These are phyloP conservation scores for Diospyros kaki DNA, from an alignment of 148 eudicot genomes.

Conservation along the genomic window DNA sequence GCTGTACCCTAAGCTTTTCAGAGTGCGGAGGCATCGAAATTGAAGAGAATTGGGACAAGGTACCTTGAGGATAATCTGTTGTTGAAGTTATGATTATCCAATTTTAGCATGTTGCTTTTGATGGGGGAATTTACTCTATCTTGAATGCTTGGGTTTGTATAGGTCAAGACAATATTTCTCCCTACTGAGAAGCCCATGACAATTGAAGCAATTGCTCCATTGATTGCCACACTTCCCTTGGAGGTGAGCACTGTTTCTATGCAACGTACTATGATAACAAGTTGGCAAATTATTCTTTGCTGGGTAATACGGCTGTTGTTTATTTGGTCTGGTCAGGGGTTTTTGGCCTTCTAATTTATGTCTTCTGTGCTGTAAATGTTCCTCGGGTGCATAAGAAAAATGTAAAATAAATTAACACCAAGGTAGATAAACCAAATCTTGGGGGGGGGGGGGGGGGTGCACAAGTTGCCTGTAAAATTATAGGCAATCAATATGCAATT, in stretches of 20 bases:
- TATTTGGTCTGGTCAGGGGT: background rate
- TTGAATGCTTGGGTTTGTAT: conserved; percentile 11
- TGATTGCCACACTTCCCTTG: conserved; percentile 78
- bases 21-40: conserved; percentile 90
- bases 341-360: background rate
- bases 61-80: conserved; percentile 5
- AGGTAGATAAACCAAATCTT: too few species aligned
- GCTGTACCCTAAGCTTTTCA: conserved; percentile 65
- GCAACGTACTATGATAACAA: too few species aligned
- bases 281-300: background rate
- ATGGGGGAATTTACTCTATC: background rate
- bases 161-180: conserved; percentile 68
- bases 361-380: background rate
- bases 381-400: background rate
- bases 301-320: background rate
- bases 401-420: background rate
- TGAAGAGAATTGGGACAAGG: conserved; percentile 95
- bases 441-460: too few species aligned
- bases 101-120: background rate
- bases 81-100: background rate
- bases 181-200: conserved; percentile 59
- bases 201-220: conserved; percentile 61
- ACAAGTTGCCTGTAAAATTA: background rate
- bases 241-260: conserved; percentile 38
- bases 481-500: background rate